Evolutionary conservation across 306 rosid species (phyloP), one percentile per base, ranked within the genome.

Genomic region (Neltuma alba): DNA sequence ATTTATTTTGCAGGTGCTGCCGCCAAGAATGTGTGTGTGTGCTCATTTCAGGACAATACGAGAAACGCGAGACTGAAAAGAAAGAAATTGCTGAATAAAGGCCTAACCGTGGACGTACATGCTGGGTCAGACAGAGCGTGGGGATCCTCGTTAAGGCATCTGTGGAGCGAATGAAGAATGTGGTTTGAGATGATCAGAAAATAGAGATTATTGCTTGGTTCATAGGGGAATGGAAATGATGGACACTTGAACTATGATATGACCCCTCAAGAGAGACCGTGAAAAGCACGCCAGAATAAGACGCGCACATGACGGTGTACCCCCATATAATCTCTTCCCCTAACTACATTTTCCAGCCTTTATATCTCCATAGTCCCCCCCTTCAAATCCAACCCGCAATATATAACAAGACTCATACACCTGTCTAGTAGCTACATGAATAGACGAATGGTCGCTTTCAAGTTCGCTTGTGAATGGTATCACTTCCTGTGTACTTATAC

Each of bases 291-390:
- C 20, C 8, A 28, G 66, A 27, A 13, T 60, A 60, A 21, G 38
- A 38, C 52, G 27, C 4, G 38, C 68, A 74, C 37, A 7, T 23
- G 78, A 23, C 38, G 3, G 14, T n/a, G 44, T 16, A 33, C 33
- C 7, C 40, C 41, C n/a, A 31, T 50, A 30, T 15, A 3, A 70
- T 52, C 31, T 20, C 64, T 16, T 34, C 3, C 28, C 16, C 34
- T 71, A 82, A 40, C 85, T 11, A 34, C 8, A 70, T 52, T 82
- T 72, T 64, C 36, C 63, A 2, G 82, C 82, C 52, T 64, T 77
- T 71, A 62, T 50, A 54, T 8, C 13, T 64, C 27, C 23, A 16
- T 10, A 9, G 81, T 61, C 62, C 7, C 16, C 9, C 42, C 74
- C 6, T 60, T 48, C 40, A 70, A 61, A 76, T 61, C 78, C 60